phyloP scores from a whole-genome alignment of 306 rosid species.

The Senna siamea region DNA sequence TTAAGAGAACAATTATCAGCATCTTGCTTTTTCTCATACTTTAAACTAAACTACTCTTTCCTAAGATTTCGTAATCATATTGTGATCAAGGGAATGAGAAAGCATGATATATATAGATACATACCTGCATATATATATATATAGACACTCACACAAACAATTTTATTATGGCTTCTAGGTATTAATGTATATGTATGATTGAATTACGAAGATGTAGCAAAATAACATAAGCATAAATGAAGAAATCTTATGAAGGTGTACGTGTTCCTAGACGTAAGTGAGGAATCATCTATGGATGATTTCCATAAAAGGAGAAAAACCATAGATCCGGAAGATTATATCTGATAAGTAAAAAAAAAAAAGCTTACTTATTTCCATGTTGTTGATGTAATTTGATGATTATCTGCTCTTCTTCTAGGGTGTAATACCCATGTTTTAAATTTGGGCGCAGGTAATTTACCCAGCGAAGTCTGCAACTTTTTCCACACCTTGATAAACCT shows the following conservation, averaged over 20 bases:
- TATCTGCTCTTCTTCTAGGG: conserved; percentile 53
- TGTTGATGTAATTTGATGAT: conserved; percentile 61
- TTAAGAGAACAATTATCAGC: not conserved
- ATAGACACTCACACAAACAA: too few relatives aligned
- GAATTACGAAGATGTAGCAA: not conserved
- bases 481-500: conserved; percentile 78
- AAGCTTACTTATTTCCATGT: conserved; percentile 68
- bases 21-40: not conserved
- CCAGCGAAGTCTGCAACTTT: conserved; percentile 89
- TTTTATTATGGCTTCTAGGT: too few relatives aligned
- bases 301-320: not conserved
- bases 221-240: not conserved
- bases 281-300: not conserved
- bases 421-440: conserved; percentile 63
- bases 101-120: not conserved
- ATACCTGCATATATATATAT: too few relatives aligned
- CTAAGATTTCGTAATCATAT: not conserved
- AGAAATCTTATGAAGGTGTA: not conserved
- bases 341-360: not conserved
- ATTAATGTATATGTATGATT: not conserved
- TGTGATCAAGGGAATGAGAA: not conserved
- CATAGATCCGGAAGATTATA: not conserved
- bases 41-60: not conserved
- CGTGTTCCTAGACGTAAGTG: not conserved
- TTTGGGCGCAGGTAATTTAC: conserved; percentile 65